These are phyloP conservation scores for Henckelia pumila DNA, from an alignment of 257 asterid species.

Conservation along the genomic window DNA sequence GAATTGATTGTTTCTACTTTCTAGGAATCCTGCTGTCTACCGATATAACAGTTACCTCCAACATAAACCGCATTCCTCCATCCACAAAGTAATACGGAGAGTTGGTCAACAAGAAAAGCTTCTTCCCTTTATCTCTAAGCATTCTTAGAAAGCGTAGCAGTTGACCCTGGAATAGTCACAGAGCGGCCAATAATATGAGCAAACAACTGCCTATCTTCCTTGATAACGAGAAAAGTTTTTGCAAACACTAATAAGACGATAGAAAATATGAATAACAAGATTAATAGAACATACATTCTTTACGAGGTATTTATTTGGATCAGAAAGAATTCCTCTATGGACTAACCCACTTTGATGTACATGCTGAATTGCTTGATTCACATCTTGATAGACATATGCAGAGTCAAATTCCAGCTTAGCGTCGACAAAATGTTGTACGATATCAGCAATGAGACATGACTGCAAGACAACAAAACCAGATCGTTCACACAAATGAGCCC, in stretches of 20 bases:
- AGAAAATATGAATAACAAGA: slow-evolving; percentile 5
- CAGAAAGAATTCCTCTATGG: slow-evolving; percentile 79
- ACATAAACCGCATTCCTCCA: slow-evolving; percentile 92
- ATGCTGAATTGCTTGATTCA: slow-evolving; percentile 84
- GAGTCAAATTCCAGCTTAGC: slow-evolving; percentile 94
- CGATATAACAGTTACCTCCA: slow-evolving; percentile 58
- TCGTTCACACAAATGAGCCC: slow-evolving; percentile 3
- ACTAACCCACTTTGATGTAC: slow-evolving; percentile 87
- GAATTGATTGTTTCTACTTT: background rate
- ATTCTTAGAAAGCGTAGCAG: slow-evolving; percentile 66
- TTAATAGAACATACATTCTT: slow-evolving; percentile 61
- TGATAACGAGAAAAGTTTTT: background rate
- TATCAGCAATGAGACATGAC: slow-evolving; percentile 97
- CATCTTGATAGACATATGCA: slow-evolving; percentile 86
- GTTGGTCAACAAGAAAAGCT: slow-evolving; percentile 88
- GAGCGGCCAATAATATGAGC: slow-evolving; percentile 26
- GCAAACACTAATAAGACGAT: slow-evolving; percentile 3
- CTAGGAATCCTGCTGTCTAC: background rate
- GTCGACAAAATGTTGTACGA: slow-evolving; percentile 92
- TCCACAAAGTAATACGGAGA: slow-evolving; percentile 94
- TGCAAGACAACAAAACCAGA: slow-evolving; percentile 33
- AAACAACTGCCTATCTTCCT: slow-evolving; percentile 16
- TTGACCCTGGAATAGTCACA: slow-evolving; percentile 52
- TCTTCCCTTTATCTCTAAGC: slow-evolving; percentile 88
- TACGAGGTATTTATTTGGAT: slow-evolving; percentile 77